Base-by-base conservation (phyloP, 768 basidiomycete species). In the Leucocoprinus leucothites region DNA sequence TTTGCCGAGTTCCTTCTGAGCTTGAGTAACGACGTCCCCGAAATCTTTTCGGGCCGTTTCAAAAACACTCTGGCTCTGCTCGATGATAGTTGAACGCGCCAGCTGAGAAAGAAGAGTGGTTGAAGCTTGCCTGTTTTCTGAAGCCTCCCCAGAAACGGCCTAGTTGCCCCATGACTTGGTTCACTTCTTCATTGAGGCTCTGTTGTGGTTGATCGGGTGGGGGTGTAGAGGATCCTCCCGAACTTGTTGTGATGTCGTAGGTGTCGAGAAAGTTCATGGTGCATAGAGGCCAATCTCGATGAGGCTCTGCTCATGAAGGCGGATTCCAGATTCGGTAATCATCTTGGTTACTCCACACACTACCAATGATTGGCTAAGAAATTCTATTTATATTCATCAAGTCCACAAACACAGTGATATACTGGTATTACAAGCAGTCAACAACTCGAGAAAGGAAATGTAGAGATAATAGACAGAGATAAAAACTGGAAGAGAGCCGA, bases 91-190 rank as follows among this genome's bases (percentile, higher is more conserved):
- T 48, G 44, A 47, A 44, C 38, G 35, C 21, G 38, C 51, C 42
- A 19, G 19, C 28, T 14, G 18, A 16, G 13, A 24, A 5, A 19
- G 26, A 54, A 19, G 40, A 25, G 8, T 21, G 22, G 25, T 18
- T 9, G 28, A 41, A 56, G 64, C 83, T 60, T 61, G 85, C 93
- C 85, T 94, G 93, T 68, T 88, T 90, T 75, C 85, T 83, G 65
- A 95, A 89, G 26, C 91, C 89, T 43, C 92, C 92, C 94, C 94
- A 97, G 65, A 94, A 86, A 49, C 87, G 78, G 25, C 86, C 85
- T 11, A 96, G 74, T 63, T 91, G 87, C n/a, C 90, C 90, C 40
- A 95, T 83, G 21, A 94, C 94, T 63, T 96, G 87, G 1, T 80
- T 80, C 13, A 97, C 91, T 68, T 97, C 94, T 64, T 95, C 88